Conservation (phyloP, 257 asterid genomes). For the Solanum habrochaites region DNA sequence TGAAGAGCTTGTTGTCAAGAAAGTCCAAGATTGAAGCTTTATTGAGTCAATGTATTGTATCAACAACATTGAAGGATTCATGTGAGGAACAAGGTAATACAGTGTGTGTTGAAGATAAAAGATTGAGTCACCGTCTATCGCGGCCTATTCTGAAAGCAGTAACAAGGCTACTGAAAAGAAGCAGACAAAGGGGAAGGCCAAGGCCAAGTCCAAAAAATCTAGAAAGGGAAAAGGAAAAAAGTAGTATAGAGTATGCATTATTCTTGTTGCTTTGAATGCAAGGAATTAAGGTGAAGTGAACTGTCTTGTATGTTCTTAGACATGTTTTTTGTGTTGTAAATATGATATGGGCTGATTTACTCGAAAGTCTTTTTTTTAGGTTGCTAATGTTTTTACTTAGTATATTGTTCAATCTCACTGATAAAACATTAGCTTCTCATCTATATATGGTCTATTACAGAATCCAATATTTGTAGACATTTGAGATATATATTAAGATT, state of each 20-base stretch:
- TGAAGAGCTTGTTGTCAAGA: constrained; percentile 6
- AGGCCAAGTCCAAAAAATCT: constrained; percentile 1
- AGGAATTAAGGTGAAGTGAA: neutral
- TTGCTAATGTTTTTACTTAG: neutral
- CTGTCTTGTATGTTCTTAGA: neutral
- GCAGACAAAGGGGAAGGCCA: constrained; percentile 5
- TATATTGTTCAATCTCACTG: no score
- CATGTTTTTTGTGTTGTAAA: neutral
- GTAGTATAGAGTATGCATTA: neutral
- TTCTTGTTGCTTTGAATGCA: neutral
- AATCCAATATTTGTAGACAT: no score
- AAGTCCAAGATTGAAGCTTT: neutral
- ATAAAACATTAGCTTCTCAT: no score
- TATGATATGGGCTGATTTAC: no score
- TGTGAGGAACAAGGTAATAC: neutral
- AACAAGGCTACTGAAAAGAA: neutral
- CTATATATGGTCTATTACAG: neutral
- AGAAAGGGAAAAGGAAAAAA: neutral
- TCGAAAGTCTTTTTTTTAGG: no score
- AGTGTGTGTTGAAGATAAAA: neutral
- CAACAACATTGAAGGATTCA: neutral
- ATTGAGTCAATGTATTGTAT: neutral
- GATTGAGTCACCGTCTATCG: neutral
- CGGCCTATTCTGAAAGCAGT: neutral
- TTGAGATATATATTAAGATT: no score